Percentiles rank a stretch among this genome's conserved stretches.
These are phyloP conservation scores for Sclerotinia spermophila DNA, from an alignment of 2,329 filamentous ascomycete genomes.

Conservation along the genomic window DNA sequence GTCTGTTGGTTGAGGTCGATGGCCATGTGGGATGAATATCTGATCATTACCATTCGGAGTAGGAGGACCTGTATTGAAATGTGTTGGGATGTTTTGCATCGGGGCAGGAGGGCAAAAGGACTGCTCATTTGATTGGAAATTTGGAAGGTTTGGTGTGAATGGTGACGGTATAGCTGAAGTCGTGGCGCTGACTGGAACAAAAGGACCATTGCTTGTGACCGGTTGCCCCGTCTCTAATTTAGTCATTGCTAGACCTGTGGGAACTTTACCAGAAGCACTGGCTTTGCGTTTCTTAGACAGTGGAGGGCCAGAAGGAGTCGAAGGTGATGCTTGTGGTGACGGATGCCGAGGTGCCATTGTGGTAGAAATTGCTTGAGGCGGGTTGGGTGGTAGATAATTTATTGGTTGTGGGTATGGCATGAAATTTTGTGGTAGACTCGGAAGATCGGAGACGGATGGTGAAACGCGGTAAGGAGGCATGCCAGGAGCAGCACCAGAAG, in stretches of 20 bases:
- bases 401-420: conserved; percentile 28
- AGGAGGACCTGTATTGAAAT: conserved; percentile 58
- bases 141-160: conserved; percentile 47
- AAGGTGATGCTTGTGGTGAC: conserved; percentile 69
- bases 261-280: conserved; percentile 65
- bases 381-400: conserved; percentile 37
- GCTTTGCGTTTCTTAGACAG: conserved; percentile 79
- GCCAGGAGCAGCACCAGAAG: conserved; percentile 29
- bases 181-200: conserved; percentile 32
- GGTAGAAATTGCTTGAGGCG: conserved; percentile 41
- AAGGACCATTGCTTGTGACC: conserved; percentile 38
- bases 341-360: conserved; percentile 57
- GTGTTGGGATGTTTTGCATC: conserved; percentile 34
- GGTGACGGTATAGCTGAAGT: conserved; percentile 48
- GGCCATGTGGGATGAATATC: conserved; percentile 51
- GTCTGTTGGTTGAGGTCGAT: conserved; percentile 62
- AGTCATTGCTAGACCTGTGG: conserved; percentile 76
- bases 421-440: conserved; percentile 53
- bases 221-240: conserved; percentile 59
- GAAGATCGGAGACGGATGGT: conserved; percentile 61
- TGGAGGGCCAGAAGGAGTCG: conserved; percentile 61
- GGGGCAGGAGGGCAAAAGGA: conserved; percentile 26
- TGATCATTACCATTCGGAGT: conserved; percentile 65
- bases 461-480: conserved; percentile 51
- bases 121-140: conserved; percentile 42